Conservation (phyloP, 257 asterid species). For the Nicotiana sylvestris region DNA sequence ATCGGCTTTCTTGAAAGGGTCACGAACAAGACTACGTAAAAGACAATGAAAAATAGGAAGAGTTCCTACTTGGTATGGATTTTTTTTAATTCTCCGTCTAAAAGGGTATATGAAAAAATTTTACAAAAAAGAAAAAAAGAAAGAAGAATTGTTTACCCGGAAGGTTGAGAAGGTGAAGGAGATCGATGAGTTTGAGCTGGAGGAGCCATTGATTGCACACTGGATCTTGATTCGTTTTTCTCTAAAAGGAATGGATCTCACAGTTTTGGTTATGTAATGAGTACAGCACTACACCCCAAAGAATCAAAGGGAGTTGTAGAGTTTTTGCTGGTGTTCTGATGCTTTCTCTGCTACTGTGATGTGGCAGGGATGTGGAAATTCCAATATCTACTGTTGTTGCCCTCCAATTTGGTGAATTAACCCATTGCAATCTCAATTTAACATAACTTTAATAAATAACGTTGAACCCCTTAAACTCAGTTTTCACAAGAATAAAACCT, state of each 20-base stretch:
- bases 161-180: slow-evolving; percentile 97
- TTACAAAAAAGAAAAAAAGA: not conserved
- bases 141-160: slow-evolving; percentile 50
- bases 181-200: slow-evolving; percentile 83
- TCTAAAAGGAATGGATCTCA: slow-evolving; percentile 12
- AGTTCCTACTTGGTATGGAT: not conserved
- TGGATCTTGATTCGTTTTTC: slow-evolving; percentile 10
- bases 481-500: too few relatives aligned
- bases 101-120: not conserved
- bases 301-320: not conserved
- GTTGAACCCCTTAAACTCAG: too few relatives aligned
- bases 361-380: not conserved
- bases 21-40: not conserved
- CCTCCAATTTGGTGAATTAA: not conserved
- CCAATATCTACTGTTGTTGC: not conserved
- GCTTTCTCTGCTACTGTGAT: not conserved
- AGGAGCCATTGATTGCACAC: slow-evolving; percentile 59
- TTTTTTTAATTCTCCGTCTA: not conserved
- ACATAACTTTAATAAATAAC: not conserved
- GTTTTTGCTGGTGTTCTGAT: not conserved
- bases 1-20: not conserved
- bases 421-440: not conserved
- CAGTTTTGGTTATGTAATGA: not conserved
- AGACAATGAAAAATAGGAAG: not conserved
- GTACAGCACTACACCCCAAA: not conserved